Conservation (phyloP, 768 basidiomycete genomes). For the Saitozyma podzolica region DNA sequence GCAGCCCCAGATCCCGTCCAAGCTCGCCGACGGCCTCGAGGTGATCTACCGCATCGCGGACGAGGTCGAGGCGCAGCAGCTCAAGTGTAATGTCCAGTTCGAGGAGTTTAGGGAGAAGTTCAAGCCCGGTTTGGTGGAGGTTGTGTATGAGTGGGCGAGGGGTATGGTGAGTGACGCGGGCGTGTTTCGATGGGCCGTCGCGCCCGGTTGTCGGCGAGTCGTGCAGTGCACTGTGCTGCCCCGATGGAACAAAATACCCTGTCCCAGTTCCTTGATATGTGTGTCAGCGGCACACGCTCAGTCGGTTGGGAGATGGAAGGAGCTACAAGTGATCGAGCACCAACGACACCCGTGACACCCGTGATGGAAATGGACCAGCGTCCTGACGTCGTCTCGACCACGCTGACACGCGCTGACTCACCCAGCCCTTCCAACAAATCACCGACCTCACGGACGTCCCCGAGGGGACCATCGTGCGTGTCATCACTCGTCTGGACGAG, state of each 20-base stretch:
- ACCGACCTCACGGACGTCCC: conserved; percentile 87
- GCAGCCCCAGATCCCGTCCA: conserved; percentile 76
- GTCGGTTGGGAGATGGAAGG: too few species aligned
- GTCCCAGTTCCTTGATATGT: too few species aligned
- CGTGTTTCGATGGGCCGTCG: not conserved
- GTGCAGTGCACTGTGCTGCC: too few species aligned
- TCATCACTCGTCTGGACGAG: conserved; percentile 93
- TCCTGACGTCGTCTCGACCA: not conserved
- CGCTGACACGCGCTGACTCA: not conserved
- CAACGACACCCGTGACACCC: too few species aligned
- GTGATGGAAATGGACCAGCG: too few species aligned
- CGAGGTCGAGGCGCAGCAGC: conserved; percentile 75
- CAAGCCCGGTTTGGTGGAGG: conserved; percentile 90
- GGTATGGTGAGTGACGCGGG: conserved; percentile 73
- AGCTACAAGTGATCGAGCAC: too few species aligned
- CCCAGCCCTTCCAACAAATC: conserved; percentile 92
- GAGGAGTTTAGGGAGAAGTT: conserved; percentile 76
- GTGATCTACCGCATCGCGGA: conserved; percentile 76
- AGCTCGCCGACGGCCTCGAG: conserved; percentile 75
- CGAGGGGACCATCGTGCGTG: conserved; percentile 94
- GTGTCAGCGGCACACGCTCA: too few species aligned
- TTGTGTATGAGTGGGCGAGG: conserved; percentile 98
- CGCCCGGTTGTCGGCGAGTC: too few species aligned
- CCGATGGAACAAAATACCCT: too few species aligned
- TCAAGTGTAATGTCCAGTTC: conserved; percentile 70